Evolutionary conservation across 148 eudicot species (phyloP), one percentile per base, ranked within the genome.

Genomic region (Cornus controversa): DNA sequence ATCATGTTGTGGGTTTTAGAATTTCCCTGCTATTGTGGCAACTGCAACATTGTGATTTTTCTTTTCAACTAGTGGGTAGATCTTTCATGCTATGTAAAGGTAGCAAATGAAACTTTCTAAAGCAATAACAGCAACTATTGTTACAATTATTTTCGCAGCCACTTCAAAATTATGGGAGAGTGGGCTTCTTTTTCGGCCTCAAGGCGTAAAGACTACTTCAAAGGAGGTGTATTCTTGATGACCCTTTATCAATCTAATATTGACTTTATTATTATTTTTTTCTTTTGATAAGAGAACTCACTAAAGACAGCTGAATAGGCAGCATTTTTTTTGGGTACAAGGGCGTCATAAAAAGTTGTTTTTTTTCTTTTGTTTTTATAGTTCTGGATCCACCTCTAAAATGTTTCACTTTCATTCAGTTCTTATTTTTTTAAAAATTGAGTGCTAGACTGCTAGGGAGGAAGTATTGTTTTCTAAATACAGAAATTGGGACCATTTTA

Each of bases 111-210:
- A 28, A 27, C 29, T 3, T 57, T 18, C 22, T 13, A 20, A 31
- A 28, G 26, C 16, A 9, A 66, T 26, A n/a, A 8, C 57, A 65
- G 50, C 1, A 22, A 10, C 8, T 77, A 23, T 58, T 40, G 6
- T 40, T 40, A 31, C 34, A 40, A 60, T 28, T 20, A 26, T 64
- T 13, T 71, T 81, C 89, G 82, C 89, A 95, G 98, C 97, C 79
- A 83, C 83, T 78, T 93, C 97, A 75, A 90, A 91, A 79, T 65
- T 79, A 77, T 95, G 98, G 98, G 91, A 81, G 34, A 86, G 74
- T 67, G 97, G 98, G 50, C 80, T 95, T 45, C 75, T 83, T 69
- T 86, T 95, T 73, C 91, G 78, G 70, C 73, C 87, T 65, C 81
- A 82, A 75, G 85, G 78, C 74, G 89, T 78, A 67, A 76, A 60